phyloP scores from a whole-genome alignment of 2,329 filamentous ascomycete genomes.

The Aureobasidium subglaciale region DNA sequence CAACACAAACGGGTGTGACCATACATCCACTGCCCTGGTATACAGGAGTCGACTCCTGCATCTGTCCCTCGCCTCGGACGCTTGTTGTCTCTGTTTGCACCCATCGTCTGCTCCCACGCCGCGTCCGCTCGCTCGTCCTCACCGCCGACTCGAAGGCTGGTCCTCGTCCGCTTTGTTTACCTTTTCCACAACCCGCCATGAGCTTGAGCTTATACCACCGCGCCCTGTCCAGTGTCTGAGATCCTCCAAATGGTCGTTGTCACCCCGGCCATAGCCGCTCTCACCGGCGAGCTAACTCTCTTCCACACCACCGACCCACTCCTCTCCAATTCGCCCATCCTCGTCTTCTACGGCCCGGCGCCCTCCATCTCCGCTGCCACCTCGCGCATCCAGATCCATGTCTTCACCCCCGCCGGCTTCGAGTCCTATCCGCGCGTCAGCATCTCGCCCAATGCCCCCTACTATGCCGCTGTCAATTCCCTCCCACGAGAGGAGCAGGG shows the following conservation, averaged over 20 bases:
- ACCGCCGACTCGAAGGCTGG: constrained; percentile 7
- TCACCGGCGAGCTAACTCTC: constrained; percentile 76
- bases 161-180: constrained; percentile 15
- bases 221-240: not conserved
- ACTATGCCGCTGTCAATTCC: constrained; percentile 83
- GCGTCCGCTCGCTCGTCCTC: not conserved
- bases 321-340: constrained; percentile 70
- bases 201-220: constrained; percentile 1
- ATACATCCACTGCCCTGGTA: not conserved
- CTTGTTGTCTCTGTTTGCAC: too few relatives aligned
- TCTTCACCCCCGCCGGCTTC: constrained; percentile 83
- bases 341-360: constrained; percentile 80
- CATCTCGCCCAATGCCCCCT: constrained; percentile 83
- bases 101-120: not conserved
- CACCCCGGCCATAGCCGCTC: constrained; percentile 63
- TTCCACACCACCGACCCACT: constrained; percentile 84
- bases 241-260: constrained; percentile 65
- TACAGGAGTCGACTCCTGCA: not conserved
- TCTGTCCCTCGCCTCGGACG: constrained; percentile 2
- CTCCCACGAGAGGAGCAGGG: constrained; percentile 91
- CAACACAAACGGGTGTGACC: constrained; percentile 13
- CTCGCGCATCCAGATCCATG: constrained; percentile 89
- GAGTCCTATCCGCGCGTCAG: constrained; percentile 87
- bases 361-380: constrained; percentile 79
- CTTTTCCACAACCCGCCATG: constrained; percentile 4